Percentiles rank a stretch among this genome's conserved stretches.
phyloP scores from a whole-genome alignment of 1,284 basidiomycete species.

The Trichosporon ovoides region DNA sequence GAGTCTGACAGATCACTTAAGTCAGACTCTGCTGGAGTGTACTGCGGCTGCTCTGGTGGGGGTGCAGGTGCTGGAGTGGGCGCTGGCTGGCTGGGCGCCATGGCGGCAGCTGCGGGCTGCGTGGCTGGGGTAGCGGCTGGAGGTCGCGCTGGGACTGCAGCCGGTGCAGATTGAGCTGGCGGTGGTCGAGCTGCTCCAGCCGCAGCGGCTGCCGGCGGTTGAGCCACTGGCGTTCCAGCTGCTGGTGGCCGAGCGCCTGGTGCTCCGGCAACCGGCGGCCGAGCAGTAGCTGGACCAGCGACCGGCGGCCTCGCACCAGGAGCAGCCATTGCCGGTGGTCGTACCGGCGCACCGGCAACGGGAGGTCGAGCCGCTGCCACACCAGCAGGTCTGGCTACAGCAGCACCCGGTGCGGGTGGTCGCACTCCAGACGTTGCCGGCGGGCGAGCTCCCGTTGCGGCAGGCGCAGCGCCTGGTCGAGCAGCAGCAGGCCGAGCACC shows the following conservation, averaged over 20 bases:
- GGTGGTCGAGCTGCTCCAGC: not conserved
- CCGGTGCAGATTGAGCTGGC: not conserved
- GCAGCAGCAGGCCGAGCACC: not conserved
- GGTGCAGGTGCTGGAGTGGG: not conserved
- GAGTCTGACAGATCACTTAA: constrained; percentile 17
- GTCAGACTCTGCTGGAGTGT: constrained; percentile 5
- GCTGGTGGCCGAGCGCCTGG: constrained; percentile 2
- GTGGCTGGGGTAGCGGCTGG: not conserved
- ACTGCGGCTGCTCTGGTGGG: not conserved
- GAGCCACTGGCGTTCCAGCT: not conserved
- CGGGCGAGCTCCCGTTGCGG: not conserved
- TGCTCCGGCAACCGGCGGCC: not conserved
- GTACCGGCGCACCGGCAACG: not conserved
- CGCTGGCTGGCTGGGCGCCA: not conserved
- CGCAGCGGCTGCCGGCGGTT: not conserved
- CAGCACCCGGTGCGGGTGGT: constrained; percentile 2
- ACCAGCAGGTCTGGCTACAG: not conserved
- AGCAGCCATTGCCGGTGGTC: too few relatives aligned
- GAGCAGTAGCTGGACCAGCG: too few relatives aligned
- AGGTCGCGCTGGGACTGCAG: not conserved
- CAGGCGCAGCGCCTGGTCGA: not conserved
- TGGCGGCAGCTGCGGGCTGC: not conserved
- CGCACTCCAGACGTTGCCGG: not conserved
- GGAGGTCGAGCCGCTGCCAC: not conserved
- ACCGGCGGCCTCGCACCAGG: too few relatives aligned